phyloP scores from a whole-genome alignment of 1,139 yeast genomes.

The Yamadazyma diospyri region DNA sequence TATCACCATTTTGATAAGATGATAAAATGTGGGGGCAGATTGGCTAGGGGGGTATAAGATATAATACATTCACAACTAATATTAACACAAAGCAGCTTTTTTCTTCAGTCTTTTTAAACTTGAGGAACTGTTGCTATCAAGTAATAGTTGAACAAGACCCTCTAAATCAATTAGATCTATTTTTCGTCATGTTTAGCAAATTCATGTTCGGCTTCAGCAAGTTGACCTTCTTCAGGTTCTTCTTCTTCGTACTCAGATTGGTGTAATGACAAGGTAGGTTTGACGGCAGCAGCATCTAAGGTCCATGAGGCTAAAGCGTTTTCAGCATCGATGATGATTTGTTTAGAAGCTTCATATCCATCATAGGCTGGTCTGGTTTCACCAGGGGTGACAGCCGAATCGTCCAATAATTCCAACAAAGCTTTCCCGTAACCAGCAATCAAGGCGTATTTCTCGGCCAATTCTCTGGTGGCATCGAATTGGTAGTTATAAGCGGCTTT shows the following conservation, averaged over 20 bases:
- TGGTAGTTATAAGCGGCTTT: conserved; percentile 97
- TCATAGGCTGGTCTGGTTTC: conserved; percentile 98
- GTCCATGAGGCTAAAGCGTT: conserved; percentile 96
- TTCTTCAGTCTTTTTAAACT: not conserved
- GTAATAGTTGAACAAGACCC: not conserved
- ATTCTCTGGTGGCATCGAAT: conserved; percentile 94
- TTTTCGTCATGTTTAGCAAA: conserved; percentile 37
- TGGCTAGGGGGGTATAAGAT: not conserved
- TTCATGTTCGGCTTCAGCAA: conserved; percentile 48
- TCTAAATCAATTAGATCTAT: conserved; percentile 4
- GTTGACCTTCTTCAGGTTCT: conserved; percentile 52
- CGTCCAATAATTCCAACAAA: conserved; percentile 89
- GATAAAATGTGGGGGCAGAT: not conserved
- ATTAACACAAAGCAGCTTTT: not conserved
- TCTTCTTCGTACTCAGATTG: conserved; percentile 58
- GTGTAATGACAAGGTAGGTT: conserved; percentile 88
- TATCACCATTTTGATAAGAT: not conserved
- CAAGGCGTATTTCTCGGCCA: conserved; percentile 92
- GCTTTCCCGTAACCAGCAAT: conserved; percentile 99
- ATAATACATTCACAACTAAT: conserved; percentile 9
- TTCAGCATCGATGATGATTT: conserved; percentile 95
- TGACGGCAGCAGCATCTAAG: conserved; percentile 89
- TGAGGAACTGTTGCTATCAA: conserved; percentile 1
- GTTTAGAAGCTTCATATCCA: conserved; percentile 97
- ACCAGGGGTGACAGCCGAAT: conserved; percentile 97